These are phyloP conservation scores for Magnaporthiopsis incrustans DNA, from an alignment of 2,329 filamentous ascomycete genomes.

Conservation along the genomic window DNA sequence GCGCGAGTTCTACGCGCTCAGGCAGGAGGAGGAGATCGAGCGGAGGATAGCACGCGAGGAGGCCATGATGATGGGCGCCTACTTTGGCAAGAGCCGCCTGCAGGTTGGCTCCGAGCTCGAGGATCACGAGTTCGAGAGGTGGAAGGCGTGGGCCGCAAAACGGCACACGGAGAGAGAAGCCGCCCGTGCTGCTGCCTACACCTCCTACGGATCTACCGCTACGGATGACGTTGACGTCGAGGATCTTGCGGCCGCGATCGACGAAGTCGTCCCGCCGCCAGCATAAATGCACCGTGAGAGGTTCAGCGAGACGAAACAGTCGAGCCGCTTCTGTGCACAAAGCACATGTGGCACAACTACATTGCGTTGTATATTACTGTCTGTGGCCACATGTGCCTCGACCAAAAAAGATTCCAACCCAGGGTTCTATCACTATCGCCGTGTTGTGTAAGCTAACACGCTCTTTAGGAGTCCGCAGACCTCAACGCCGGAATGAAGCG, in stretches of 20 bases:
- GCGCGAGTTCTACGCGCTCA: conserved; percentile 80
- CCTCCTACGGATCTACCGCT: conserved; percentile 29
- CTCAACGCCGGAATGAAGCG: too few species aligned
- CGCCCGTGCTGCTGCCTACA: conserved; percentile 32
- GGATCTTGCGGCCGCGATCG: neutral
- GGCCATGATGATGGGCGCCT: conserved; percentile 74
- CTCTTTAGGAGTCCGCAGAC: neutral
- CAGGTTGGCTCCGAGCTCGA: conserved; percentile 79
- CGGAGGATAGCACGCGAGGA: conserved; percentile 80
- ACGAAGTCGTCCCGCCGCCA: neutral
- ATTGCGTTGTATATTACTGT: neutral
- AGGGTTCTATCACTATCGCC: neutral
- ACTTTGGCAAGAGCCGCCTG: conserved; percentile 71
- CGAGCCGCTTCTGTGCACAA: neutral
- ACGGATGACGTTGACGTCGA: conserved; percentile 17
- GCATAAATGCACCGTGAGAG: neutral
- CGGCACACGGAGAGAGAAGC: conserved; percentile 35
- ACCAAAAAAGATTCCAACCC: neutral
- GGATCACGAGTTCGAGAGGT: conserved; percentile 69
- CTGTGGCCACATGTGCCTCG: neutral
- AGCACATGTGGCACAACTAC: neutral
- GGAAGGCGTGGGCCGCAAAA: conserved; percentile 69
- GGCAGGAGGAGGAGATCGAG: conserved; percentile 76
- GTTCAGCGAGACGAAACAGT: neutral
- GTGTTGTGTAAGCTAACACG: neutral